Evolutionary conservation across 2,329 filamentous ascomycete species (phyloP).

Genomic region (Fusarium bulbicola): DNA sequence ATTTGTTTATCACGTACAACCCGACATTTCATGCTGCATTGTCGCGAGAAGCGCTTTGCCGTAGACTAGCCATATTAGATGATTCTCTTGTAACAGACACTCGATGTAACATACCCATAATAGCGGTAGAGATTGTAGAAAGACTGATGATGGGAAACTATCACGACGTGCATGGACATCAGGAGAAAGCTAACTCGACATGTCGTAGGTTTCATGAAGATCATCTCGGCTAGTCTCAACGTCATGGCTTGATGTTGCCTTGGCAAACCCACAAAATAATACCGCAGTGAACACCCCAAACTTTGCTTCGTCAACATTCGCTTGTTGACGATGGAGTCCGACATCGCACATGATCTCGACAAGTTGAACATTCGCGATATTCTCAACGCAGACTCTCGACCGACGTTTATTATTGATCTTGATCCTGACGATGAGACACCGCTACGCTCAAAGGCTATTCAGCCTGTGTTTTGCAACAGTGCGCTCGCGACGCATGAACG

Average conservation of each 20-base stretch:
- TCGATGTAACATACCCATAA: neutral
- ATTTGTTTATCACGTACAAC: neutral
- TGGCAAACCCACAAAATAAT: constrained; percentile 15
- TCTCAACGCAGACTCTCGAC: constrained; percentile 49
- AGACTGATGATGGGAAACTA: neutral
- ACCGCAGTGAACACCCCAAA: neutral
- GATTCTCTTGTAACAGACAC: fast-evolving
- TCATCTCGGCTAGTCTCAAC: neutral
- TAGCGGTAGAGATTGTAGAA: neutral
- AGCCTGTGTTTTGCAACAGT: constrained; percentile 49
- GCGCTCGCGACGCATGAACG: constrained; percentile 48
- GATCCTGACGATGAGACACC: constrained; percentile 45
- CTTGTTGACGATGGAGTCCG: constrained; percentile 20
- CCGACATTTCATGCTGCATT: neutral
- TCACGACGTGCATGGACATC: neutral
- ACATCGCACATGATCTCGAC: constrained; percentile 33
- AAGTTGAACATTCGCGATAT: constrained; percentile 57
- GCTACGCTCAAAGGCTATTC: constrained; percentile 36
- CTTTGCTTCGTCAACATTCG: neutral
- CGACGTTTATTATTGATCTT: constrained; percentile 51
- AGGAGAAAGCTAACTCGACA: neutral
- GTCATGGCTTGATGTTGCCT: constrained; percentile 2
- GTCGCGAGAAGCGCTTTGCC: neutral
- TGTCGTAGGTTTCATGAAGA: neutral
- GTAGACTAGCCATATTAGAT: neutral